Evolutionary conservation across 106 monocot species (phyloP).

Genomic region (Triglochin maritima): DNA sequence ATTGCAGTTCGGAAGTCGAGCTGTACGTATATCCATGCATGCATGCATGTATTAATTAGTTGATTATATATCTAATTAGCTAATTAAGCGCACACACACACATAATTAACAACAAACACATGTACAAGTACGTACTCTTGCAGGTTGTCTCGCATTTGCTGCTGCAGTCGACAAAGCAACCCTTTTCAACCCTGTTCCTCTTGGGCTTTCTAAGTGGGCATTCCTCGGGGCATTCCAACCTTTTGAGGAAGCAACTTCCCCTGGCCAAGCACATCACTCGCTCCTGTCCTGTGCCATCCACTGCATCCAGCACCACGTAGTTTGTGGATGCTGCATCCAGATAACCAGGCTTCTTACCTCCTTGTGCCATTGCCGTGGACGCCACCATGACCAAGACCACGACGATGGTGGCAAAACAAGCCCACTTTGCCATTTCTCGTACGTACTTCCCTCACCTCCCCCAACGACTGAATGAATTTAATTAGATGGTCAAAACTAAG

Average conservation of each 20-base stretch:
- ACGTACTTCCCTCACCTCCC: too few relatives aligned
- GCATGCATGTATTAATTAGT: background rate
- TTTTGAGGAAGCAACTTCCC: conserved; percentile 36
- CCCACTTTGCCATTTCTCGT: too few relatives aligned
- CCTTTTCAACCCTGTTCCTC: conserved; percentile 32
- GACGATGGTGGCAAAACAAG: background rate
- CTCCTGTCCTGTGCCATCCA: conserved; percentile 32
- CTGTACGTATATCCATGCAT: conserved; percentile 13
- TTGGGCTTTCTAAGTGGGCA: conserved; percentile 48
- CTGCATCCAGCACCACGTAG: conserved; percentile 32
- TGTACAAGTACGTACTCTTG: conserved; percentile 28
- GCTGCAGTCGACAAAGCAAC: conserved; percentile 82
- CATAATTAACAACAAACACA: background rate
- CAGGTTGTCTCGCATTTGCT: conserved; percentile 73
- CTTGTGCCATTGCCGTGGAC: background rate
- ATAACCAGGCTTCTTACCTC: conserved; percentile 7
- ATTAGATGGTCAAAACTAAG: too few relatives aligned
- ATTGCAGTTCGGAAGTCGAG: conserved; percentile 56
- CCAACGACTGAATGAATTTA: too few relatives aligned
- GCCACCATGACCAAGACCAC: background rate
- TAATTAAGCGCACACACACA: too few relatives aligned
- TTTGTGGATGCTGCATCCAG: conserved; percentile 52
- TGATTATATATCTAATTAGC: too few relatives aligned
- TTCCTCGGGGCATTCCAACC: conserved; percentile 39
- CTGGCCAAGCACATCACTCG: conserved; percentile 61